Conservation (phyloP, 305 asterid species). For the Solanum hybrid region DNA sequence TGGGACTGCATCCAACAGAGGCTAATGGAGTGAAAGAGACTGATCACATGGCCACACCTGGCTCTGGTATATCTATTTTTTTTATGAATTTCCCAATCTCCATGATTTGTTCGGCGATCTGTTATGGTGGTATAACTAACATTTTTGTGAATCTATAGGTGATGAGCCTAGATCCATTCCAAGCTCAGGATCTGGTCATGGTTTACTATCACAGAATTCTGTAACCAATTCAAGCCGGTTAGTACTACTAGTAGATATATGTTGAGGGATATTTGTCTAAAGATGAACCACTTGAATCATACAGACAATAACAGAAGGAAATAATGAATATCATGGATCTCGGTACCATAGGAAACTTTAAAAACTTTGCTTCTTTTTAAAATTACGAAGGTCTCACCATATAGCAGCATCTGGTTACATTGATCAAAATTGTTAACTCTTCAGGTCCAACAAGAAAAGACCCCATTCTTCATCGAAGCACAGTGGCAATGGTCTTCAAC, state of each 20-base stretch:
- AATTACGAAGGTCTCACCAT: neutral
- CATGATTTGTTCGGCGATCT: neutral
- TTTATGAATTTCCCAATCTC: neutral
- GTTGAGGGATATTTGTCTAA: neutral
- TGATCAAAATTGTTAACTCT: neutral
- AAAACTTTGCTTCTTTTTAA: neutral
- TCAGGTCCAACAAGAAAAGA: slow-evolving; percentile 66
- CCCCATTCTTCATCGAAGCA: slow-evolving; percentile 45
- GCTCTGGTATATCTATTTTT: slow-evolving; percentile 38
- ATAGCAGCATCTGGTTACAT: neutral
- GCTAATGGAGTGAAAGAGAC: slow-evolving; percentile 24
- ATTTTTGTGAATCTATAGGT: slow-evolving; percentile 26
- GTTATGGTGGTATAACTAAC: slow-evolving; percentile 2
- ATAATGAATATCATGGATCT: neutral
- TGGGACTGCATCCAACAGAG: slow-evolving; percentile 16
- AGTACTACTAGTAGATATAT: slow-evolving; percentile 5
- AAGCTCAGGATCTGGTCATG: slow-evolving; percentile 77
- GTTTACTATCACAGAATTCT: slow-evolving; percentile 45
- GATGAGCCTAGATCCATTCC: slow-evolving; percentile 59
- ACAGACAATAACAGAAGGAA: neutral
- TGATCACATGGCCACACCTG: slow-evolving; percentile 56
- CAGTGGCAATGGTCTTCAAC: slow-evolving; percentile 64
- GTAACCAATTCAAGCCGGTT: slow-evolving; percentile 63
- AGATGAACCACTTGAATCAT: neutral
- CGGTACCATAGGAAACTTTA: neutral